Base-by-base conservation (phyloP, 805 yeast genomes). In the Yarrowia phangngaensis region DNA sequence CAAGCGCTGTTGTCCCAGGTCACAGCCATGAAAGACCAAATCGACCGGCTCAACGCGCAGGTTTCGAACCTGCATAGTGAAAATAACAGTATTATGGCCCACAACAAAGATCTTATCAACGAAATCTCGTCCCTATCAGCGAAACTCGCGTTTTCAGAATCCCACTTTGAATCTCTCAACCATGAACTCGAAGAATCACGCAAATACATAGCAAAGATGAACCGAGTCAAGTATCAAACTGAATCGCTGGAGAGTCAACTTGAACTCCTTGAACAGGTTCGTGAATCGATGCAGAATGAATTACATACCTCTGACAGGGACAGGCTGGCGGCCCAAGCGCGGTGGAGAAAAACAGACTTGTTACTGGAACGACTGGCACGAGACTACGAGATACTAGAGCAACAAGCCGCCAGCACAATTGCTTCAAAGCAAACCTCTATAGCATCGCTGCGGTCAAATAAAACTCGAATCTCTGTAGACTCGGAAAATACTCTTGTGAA, bases 151-250 rank as follows among this genome's bases (percentile, higher is more conserved):
- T 22, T 29, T 3, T 29, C 35, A 12, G 48, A 41, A n/a, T 20
- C 26, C 8, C 34, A 29, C 13, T 14, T 41, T 6, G 34, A 29
- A 16, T 30, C 34, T 11, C 22, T 41, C 6, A 30, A 29, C 13
- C 35, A 41, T 6, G 48, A 41, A 27, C 48, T 41, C n/a, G 48
- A 41, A 12, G 48, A 29, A 16, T 41, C 48, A 16, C 35, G 48
- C 20, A 30, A 41, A 15, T 29, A 20, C 20, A 23, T 20, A 22
- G 48, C 34, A 13, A 29, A 30, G 22, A 29, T 41, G 35, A 20
- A 16, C 22, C 35, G 48, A 1, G 35, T 41, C 22, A 29, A 20
- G 35, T 28, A 22, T 4, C 48, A 30, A 22, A 29, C 34, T 2
- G 48, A 41, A 27, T 20, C 27, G 3, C 16, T 41, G 29, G 48